Percentiles rank a stretch among this genome's conserved stretches.
Conservation (phyloP, 805 yeast genomes). For the Starmerella cellae region DNA sequence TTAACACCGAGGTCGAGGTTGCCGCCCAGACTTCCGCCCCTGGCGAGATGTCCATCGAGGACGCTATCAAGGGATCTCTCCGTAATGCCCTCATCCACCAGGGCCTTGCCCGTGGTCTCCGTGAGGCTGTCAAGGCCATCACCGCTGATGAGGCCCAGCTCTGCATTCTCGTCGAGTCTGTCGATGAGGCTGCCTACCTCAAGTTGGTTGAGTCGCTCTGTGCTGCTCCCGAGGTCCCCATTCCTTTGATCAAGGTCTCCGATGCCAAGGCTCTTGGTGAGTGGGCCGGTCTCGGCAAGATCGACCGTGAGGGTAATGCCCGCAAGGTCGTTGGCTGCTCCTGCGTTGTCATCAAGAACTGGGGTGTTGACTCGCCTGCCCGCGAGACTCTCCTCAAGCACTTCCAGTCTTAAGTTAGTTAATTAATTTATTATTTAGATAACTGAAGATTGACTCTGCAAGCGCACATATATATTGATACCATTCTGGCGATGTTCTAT, state of each 20-base stretch:
- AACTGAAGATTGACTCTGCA: no score
- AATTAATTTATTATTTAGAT: not conserved
- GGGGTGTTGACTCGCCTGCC: constrained; percentile 99
- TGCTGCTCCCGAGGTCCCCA: constrained; percentile 91
- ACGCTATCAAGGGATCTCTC: constrained; percentile 93
- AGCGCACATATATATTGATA: no score
- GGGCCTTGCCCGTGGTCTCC: constrained; percentile 99
- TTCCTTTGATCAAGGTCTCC: constrained; percentile 97
- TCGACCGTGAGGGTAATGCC: constrained; percentile 99
- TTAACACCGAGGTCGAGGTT: constrained; percentile 47
- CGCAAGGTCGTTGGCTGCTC: constrained; percentile 99
- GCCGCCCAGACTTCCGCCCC: constrained; percentile 69
- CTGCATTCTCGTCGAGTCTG: constrained; percentile 94
- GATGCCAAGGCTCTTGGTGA: constrained; percentile 99
- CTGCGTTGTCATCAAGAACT: constrained; percentile 97
- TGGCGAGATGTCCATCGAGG: constrained; percentile 90
- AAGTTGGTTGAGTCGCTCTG: constrained; percentile 98
- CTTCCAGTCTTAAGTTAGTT: constrained; percentile 57
- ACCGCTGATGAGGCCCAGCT: constrained; percentile 96
- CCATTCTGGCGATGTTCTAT: no score
- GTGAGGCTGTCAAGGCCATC: constrained; percentile 99
- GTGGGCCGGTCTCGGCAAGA: constrained; percentile 99
- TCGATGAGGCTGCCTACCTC: constrained; percentile 92
- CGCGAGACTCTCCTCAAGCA: constrained; percentile 91
- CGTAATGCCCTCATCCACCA: constrained; percentile 93